These are phyloP conservation scores for Aspergillus brunneoviolaceus DNA, from an alignment of 2,329 filamentous ascomycete genomes.

Conservation along the genomic window DNA sequence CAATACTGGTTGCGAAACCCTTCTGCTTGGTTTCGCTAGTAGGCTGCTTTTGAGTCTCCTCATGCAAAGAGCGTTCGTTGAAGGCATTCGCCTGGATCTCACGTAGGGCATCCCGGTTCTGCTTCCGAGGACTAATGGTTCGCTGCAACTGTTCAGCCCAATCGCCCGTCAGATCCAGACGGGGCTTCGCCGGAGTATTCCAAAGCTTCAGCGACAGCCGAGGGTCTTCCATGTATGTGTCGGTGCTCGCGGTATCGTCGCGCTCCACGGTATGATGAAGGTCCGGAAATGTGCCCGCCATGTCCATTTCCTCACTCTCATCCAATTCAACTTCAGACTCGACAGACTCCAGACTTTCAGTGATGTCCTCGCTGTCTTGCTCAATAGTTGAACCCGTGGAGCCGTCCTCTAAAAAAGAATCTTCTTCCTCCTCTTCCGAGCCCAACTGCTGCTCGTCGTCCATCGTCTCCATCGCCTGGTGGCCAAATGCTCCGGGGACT, in stretches of 20 bases:
- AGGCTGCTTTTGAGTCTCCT: constrained; percentile 33
- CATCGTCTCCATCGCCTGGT: constrained; percentile 58
- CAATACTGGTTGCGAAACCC: constrained; percentile 83
- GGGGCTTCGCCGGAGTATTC: constrained; percentile 55
- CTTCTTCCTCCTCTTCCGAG: constrained; percentile 38
- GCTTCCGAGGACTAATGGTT: constrained; percentile 90
- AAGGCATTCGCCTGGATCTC: constrained; percentile 63
- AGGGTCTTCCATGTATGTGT: constrained; percentile 50
- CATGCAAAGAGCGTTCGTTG: constrained; percentile 45
- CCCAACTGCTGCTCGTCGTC: constrained; percentile 45
- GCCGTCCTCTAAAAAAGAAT: constrained; percentile 93
- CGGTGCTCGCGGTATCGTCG: constrained; percentile 52
- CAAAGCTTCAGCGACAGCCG: constrained; percentile 33
- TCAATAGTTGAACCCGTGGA: constrained; percentile 76
- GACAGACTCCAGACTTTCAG: constrained; percentile 55
- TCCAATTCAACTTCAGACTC: constrained; percentile 64
- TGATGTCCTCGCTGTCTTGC: constrained; percentile 55
- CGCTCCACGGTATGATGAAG: constrained; percentile 76
- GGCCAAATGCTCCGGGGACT: constrained; percentile 80
- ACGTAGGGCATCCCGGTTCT: constrained; percentile 72
- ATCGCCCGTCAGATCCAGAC: constrained; percentile 66
- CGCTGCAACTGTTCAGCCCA: constrained; percentile 94
- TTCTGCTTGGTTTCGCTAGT: constrained; percentile 43
- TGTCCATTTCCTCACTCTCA: constrained; percentile 73
- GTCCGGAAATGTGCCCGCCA: constrained; percentile 75